Evolutionary conservation across 2,329 filamentous ascomycete species (phyloP), one percentile per base, ranked within the genome.

Genomic region (Fusarium odoratissimum): DNA sequence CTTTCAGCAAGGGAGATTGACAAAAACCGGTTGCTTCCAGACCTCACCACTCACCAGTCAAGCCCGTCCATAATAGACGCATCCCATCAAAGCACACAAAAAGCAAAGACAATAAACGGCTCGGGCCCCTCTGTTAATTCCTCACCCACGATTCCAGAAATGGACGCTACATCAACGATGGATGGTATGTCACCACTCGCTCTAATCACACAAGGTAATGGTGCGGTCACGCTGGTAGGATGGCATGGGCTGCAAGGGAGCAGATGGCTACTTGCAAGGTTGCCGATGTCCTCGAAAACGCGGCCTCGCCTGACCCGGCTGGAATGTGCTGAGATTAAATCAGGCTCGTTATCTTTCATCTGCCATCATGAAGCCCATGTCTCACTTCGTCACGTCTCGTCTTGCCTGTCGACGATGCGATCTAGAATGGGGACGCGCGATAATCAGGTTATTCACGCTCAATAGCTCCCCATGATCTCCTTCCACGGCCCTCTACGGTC

Each of bases 241-340:
- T 37, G 62, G 45, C 54, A 46, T 48, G 49, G 49, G 44, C 52
- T 73, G 70, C 70, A 72, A 72, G 70, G 70, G 69, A 51, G 65
- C 30, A 33, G 17, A 65, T n/a, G 40, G 28, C 65, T 33, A 51
- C 65, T 66, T 55, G 51, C 69, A 73, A 55, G 58, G 40, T 46
- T 52, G 41, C 28, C 31, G 37, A 55, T 66, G 65, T 46, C 51
- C 56, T 59, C 42, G 33, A 57, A 57, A 40, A 51, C 51, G 31
- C 51, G 49, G 46, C 45, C 56, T 46, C 23, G 40, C 31, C 46
- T 56, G 55, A 57, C 45, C 35, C 30, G 38, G 28, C 46, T 52
- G 69, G 70, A 72, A 72, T 73, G 70, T 28, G 38, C 38, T 57
- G 52, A 72, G 65, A 70, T 73, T 62, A 42, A 35, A n/a, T 33